Percentiles rank a stretch among this genome's conserved stretches.
These are phyloP conservation scores for Paramecium pentaurelia DNA, from an alignment of 73 alveolate species.

Conservation along the genomic window DNA sequence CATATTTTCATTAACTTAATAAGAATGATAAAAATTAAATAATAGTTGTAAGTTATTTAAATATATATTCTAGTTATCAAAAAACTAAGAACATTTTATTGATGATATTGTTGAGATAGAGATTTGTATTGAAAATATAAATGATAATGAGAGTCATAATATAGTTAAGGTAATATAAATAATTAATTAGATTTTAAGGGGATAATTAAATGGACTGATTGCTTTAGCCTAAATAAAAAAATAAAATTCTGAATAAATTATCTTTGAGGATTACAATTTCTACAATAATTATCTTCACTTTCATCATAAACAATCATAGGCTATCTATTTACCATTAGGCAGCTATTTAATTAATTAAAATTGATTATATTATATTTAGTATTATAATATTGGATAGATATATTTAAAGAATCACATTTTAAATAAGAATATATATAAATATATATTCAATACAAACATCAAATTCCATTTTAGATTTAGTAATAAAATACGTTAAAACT, in stretches of 20 bases:
- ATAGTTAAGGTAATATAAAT: not conserved
- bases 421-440: too few species aligned
- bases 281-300: not conserved
- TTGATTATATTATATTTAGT: not conserved
- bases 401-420: not conserved
- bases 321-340: not conserved
- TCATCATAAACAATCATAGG: not conserved
- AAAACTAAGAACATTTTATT: not conserved
- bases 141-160: not conserved
- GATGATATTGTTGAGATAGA: not conserved
- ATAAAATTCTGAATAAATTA: not conserved
- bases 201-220: not conserved
- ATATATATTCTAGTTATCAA: not conserved
- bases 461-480: not conserved
- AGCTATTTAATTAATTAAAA: not conserved
- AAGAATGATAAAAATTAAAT: not conserved
- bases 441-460: too few species aligned
- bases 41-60: not conserved
- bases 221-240: not conserved
- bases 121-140: not conserved
- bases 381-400: not conserved
- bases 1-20: not conserved
- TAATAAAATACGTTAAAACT: not conserved
- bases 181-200: not conserved
- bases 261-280: not conserved